phyloP scores from a whole-genome alignment of 139 green algal species.

The Chlamydomonas sphaeroides region DNA sequence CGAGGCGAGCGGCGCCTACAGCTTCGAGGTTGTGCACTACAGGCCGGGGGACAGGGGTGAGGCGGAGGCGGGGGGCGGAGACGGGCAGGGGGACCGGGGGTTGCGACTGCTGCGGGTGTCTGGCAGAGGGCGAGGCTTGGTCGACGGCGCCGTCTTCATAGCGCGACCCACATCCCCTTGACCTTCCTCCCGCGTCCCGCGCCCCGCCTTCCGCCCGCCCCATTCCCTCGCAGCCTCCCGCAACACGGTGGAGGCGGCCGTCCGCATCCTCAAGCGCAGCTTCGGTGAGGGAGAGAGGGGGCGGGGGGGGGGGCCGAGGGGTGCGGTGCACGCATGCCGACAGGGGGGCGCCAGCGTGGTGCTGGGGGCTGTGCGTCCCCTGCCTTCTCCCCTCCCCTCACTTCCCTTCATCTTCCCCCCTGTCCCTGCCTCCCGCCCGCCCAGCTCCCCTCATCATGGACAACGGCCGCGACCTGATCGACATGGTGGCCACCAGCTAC shows the following conservation, averaged over 20 bases:
- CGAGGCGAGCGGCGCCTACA: conserved; percentile 49
- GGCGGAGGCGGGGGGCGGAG: neutral
- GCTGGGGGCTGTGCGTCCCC: too few species aligned
- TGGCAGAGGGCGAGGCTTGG: too few species aligned
- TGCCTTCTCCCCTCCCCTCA: neutral
- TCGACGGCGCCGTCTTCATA: too few species aligned
- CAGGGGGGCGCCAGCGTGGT: too few species aligned
- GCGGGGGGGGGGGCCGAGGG: neutral
- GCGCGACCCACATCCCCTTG: too few species aligned
- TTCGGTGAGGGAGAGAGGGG: conserved; percentile 62
- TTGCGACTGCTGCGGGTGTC: too few species aligned
- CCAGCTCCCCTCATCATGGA: conserved; percentile 69
- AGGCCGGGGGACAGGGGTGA: conserved; percentile 28
- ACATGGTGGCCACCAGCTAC: conserved; percentile 75
- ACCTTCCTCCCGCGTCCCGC: too few species aligned
- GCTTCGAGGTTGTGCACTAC: conserved; percentile 47
- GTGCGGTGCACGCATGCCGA: too few species aligned
- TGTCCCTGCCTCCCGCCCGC: neutral
- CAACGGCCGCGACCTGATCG: conserved; percentile 73
- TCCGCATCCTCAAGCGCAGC: conserved; percentile 59
- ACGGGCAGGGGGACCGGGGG: too few species aligned
- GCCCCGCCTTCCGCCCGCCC: neutral
- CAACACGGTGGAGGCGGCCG: conserved; percentile 43
- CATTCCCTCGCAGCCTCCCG: conserved; percentile 46
- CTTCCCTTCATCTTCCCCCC: neutral